phyloP scores from a whole-genome alignment of 140 eudicot genomes.

The Ambrosia hybrid region DNA sequence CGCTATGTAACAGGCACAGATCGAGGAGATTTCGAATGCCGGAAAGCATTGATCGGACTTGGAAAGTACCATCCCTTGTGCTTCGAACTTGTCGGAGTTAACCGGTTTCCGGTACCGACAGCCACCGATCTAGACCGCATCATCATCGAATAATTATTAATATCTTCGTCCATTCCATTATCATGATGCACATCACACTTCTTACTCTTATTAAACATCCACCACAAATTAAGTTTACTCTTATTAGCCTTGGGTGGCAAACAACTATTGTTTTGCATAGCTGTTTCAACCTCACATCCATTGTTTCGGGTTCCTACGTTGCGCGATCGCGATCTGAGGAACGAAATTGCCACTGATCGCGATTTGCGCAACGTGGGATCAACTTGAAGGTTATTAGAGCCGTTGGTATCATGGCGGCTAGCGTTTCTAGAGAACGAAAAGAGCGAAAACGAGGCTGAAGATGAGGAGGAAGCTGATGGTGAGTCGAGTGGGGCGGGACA shows the following conservation, averaged over 20 bases:
- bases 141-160: constrained; percentile 42
- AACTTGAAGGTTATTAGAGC: constrained; percentile 23
- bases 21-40: constrained; percentile 45
- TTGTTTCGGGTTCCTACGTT: constrained; percentile 13
- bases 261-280: neutral
- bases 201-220: constrained; percentile 49
- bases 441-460: constrained; percentile 36
- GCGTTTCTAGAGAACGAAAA: constrained; percentile 38
- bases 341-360: constrained; percentile 61
- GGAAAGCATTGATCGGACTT: constrained; percentile 71
- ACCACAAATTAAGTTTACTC: constrained; percentile 49
- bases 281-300: constrained; percentile 6
- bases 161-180: constrained; percentile 7
- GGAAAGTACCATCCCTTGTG: constrained; percentile 67
- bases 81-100: constrained; percentile 32
- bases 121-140: constrained; percentile 68
- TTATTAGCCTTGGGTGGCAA: constrained; percentile 16
- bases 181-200: constrained; percentile 24
- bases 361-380: constrained; percentile 73
- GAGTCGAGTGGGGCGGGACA: constrained; percentile 32
- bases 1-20: constrained; percentile 45
- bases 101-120: constrained; percentile 31
- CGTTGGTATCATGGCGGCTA: constrained; percentile 31
- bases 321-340: constrained; percentile 46
- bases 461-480: constrained; percentile 48